Base-by-base conservation (phyloP, 78 protist species). In the Protostelium mycophagum region DNA sequence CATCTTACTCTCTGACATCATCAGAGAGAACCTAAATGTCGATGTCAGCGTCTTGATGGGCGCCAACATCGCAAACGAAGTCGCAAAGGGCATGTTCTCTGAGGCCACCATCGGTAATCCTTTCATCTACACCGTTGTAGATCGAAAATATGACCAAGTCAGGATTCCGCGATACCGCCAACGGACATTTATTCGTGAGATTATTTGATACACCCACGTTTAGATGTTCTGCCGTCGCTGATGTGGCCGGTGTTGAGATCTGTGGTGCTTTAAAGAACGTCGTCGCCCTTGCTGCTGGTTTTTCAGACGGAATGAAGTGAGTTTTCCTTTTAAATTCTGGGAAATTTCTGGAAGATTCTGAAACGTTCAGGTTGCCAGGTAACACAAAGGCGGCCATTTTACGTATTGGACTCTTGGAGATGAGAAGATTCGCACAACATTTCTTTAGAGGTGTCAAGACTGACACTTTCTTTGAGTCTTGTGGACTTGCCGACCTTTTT, bases 341-440 rank as follows among this genome's bases (percentile, higher is more conserved):
- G 5, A 16, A 5, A 5, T 16, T 5, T 51, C 73, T 51, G 16
- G 31, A 51, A 51, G 31, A 16, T n/a, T 84, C 38, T 85, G 88
- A 35, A 37, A 28, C 35, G 91, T 36, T 5, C 73, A 51, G 73
- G 73, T 39, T 88, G 36, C 96, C 95, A 35, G 85, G 87, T 90
- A 96, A 96, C 91, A 90, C 97, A 28, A 96, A 96, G 90, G 95
- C 96, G 5, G 95, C 97, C 35, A 36, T 96, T 51, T 90, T 96
- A 31, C 90, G 97, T 83, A 83, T 91, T 83, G 97, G 97, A 28
- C 90, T 93, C 84, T 23, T 35, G 28, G 97, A 95, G 87, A 95
- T 95, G 95, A 83, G 34, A 25, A 9, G 36, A 84, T 93, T 93
- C 51, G 37, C 88, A 34, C 34, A 73, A 63, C 5, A 28, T 35